These are phyloP conservation scores for Suhomyces chickasaworum DNA, from an alignment of 1,139 yeast species.

Conservation along the genomic window DNA sequence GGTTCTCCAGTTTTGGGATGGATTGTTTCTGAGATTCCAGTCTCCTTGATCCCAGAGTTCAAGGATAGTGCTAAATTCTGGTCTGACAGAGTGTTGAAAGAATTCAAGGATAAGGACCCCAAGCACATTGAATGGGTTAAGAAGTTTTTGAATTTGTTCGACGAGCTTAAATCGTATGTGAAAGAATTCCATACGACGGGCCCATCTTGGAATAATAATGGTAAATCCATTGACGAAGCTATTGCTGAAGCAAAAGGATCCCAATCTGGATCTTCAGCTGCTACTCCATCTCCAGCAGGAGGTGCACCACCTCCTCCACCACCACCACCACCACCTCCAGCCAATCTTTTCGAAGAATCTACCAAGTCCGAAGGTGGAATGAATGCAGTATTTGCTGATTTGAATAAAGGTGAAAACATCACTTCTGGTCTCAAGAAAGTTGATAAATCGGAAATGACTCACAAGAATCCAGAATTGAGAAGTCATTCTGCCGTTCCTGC, in stretches of 20 bases:
- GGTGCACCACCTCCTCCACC: constrained; percentile 70
- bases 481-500: constrained; percentile 42
- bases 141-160: constrained; percentile 60
- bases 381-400: constrained; percentile 88
- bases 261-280: constrained; percentile 28
- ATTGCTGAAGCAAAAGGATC: constrained; percentile 23
- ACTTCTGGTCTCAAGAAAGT: constrained; percentile 89
- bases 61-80: constrained; percentile 93
- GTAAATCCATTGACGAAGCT: constrained; percentile 48
- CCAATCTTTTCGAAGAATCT: constrained; percentile 52
- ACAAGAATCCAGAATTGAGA: constrained; percentile 85
- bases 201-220: constrained; percentile 62
- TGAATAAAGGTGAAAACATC: constrained; percentile 81
- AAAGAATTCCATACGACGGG: constrained; percentile 83
- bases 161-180: constrained; percentile 68
- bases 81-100: constrained; percentile 88
- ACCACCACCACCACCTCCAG: constrained; percentile 48
- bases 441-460: constrained; percentile 91
- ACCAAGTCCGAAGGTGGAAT: constrained; percentile 57
- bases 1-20: constrained; percentile 91
- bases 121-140: constrained; percentile 81
- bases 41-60: constrained; percentile 74
- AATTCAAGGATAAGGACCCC: constrained; percentile 69
- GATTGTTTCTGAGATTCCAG: constrained; percentile 75
- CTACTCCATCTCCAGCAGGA: constrained; percentile 43